phyloP scores from a whole-genome alignment of 768 basidiomycete species.

The Tylopilus subfusipes region DNA sequence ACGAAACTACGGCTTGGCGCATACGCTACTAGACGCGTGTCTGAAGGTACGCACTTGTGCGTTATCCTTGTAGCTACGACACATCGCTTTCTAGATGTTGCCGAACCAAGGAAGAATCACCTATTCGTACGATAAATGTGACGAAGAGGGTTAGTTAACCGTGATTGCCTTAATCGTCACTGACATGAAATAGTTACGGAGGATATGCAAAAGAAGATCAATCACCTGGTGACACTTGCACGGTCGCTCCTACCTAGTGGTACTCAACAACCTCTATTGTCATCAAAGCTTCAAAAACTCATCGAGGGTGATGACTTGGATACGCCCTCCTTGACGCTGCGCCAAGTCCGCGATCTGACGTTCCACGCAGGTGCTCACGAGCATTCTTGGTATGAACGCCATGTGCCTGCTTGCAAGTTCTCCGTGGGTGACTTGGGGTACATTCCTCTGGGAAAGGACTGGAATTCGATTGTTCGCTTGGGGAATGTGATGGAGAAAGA shows the following conservation, averaged over 20 bases:
- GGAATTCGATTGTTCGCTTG: conserved; percentile 38
- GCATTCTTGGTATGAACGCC: conserved; percentile 40
- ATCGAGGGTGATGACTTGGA: conserved; percentile 33
- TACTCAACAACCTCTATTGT: conserved; percentile 29
- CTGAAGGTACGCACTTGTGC: conserved; percentile 30
- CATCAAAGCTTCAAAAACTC: conserved; percentile 31
- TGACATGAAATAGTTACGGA: conserved; percentile 26
- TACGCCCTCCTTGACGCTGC: conserved; percentile 30
- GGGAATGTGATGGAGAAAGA: conserved; percentile 38
- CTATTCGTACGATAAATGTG: conserved; percentile 22
- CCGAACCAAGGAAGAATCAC: conserved; percentile 37
- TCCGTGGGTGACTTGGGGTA: conserved; percentile 46
- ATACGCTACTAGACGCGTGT: conserved; percentile 36
- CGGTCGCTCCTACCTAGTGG: conserved; percentile 38
- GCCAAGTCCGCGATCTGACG: conserved; percentile 37
- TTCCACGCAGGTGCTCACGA: conserved; percentile 35
- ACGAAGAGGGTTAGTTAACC: conserved; percentile 19
- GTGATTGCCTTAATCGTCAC: not conserved
- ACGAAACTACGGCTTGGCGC: conserved; percentile 43
- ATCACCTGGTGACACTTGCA: conserved; percentile 40
- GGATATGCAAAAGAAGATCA: conserved; percentile 37
- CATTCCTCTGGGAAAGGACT: conserved; percentile 34
- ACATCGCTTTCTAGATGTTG: conserved; percentile 34
- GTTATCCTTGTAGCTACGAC: not conserved
- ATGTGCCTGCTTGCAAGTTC: conserved; percentile 40